Conservation (phyloP, 73 alveolate genomes). For the Loxodes magnus region DNA sequence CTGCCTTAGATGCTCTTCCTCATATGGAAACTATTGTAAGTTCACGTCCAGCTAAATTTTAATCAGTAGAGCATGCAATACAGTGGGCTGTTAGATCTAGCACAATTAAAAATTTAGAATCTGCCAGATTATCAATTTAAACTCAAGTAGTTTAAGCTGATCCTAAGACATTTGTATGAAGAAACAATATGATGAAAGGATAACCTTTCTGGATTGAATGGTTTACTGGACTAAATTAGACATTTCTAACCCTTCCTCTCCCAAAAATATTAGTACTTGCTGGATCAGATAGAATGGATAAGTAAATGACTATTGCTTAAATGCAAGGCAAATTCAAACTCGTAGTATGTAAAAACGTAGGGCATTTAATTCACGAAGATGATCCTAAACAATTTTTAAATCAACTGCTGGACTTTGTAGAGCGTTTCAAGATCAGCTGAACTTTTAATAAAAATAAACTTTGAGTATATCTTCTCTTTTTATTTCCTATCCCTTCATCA, state of each 20-base stretch:
- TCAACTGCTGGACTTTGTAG: slow-evolving; percentile 45
- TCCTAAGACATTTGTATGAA: slow-evolving; percentile 51
- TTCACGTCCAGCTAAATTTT: slow-evolving; percentile 75
- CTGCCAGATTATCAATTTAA: slow-evolving; percentile 89
- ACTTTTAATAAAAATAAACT: slow-evolving; percentile 35
- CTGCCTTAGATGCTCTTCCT: slow-evolving; percentile 96
- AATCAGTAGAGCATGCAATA: slow-evolving; percentile 72
- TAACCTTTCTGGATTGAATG: slow-evolving; percentile 88
- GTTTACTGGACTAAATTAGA: slow-evolving; percentile 85
- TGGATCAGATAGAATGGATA: slow-evolving; percentile 91
- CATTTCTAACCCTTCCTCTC: slow-evolving; percentile 59
- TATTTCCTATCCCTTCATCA: no score
- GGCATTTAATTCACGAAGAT: slow-evolving; percentile 95
- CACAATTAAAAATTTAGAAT: slow-evolving; percentile 70
- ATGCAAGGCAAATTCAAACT: slow-evolving; percentile 95
- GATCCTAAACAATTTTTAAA: slow-evolving; percentile 67
- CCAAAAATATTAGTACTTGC: slow-evolving; percentile 88
- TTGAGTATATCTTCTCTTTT: no score
- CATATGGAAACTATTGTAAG: slow-evolving; percentile 87
- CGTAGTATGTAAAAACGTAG: slow-evolving; percentile 67
- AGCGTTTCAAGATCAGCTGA: slow-evolving; percentile 50
- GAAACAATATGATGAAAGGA: slow-evolving; percentile 78
- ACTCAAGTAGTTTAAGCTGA: slow-evolving; percentile 50
- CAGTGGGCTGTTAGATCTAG: slow-evolving; percentile 58
- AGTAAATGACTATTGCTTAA: slow-evolving; percentile 90